These are phyloP conservation scores for Suhomyces bokatorum DNA, from an alignment of 1,139 yeast genomes.

Conservation along the genomic window DNA sequence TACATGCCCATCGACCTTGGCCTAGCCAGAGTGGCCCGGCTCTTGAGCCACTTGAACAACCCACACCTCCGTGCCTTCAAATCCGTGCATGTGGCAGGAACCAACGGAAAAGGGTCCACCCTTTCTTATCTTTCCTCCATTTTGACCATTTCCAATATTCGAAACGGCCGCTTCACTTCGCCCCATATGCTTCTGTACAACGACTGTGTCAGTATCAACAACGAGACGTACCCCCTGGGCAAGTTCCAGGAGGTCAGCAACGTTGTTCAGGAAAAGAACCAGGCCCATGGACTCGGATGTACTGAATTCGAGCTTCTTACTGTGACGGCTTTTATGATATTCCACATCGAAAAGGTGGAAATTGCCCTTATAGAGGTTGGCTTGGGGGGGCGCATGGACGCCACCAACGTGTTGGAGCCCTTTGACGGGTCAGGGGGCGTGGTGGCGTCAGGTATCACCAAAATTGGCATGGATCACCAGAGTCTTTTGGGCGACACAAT, in stretches of 20 bases:
- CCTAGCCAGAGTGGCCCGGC: conserved; percentile 54
- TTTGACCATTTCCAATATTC: conserved; percentile 47
- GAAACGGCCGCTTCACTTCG: conserved; percentile 79
- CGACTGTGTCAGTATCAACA: conserved; percentile 73
- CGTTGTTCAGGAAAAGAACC: conserved; percentile 38
- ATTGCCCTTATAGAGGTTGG: conserved; percentile 89
- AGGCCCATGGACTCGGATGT: conserved; percentile 51
- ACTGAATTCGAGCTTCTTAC: conserved; percentile 87
- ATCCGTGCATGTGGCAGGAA: conserved; percentile 86
- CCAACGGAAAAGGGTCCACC: conserved; percentile 93
- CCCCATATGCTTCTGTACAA: conserved; percentile 76
- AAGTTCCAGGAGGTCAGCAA: conserved; percentile 49
- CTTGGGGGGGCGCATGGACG: conserved; percentile 83
- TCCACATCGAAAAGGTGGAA: conserved; percentile 57
- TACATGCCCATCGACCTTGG: conserved; percentile 57
- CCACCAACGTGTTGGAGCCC: conserved; percentile 66
- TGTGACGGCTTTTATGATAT: conserved; percentile 78
- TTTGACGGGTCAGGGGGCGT: conserved; percentile 39
- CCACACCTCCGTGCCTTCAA: conserved; percentile 61
- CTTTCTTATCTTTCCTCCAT: conserved; percentile 74
- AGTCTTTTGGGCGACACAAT: conserved; percentile 66
- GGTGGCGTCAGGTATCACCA: conserved; percentile 72
- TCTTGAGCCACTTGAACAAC: conserved; percentile 62
- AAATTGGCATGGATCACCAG: conserved; percentile 85
- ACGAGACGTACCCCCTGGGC: conserved; percentile 49